Conservation (phyloP, 2,329 filamentous ascomycete species). For the Alternaria viburni region DNA sequence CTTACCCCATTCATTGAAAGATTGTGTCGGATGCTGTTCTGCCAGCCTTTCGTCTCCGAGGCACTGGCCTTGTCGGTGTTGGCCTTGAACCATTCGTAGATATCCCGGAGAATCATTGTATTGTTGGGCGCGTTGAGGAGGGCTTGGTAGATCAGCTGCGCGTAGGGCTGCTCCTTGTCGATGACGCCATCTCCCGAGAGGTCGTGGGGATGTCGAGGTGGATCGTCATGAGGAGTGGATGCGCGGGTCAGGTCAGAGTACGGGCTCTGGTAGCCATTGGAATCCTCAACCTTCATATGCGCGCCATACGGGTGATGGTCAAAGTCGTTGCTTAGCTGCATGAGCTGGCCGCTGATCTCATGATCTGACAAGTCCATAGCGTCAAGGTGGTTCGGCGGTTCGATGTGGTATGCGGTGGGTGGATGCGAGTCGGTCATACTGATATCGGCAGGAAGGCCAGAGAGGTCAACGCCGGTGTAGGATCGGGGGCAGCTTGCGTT, state of each 20-base stretch:
- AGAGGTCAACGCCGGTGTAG: slow-evolving; percentile 23
- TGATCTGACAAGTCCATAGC: slow-evolving; percentile 26
- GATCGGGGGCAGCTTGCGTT: slow-evolving; percentile 31
- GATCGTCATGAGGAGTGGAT: slow-evolving; percentile 30
- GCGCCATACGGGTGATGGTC: slow-evolving; percentile 24
- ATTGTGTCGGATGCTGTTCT: slow-evolving; percentile 95
- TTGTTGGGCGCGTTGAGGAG: slow-evolving; percentile 70
- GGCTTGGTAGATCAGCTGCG: slow-evolving; percentile 78
- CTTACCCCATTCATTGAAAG: slow-evolving; percentile 92
- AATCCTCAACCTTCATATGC: slow-evolving; percentile 25
- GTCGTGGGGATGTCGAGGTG: slow-evolving; percentile 11
- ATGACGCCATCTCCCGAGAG: slow-evolving; percentile 10
- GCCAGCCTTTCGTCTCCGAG: slow-evolving; percentile 72
- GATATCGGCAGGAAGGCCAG: slow-evolving; percentile 18
- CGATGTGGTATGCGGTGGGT: slow-evolving; percentile 39
- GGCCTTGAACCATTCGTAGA: slow-evolving; percentile 87
- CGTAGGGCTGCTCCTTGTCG: slow-evolving; percentile 72
- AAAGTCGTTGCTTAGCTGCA: slow-evolving; percentile 34
- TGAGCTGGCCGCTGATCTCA: slow-evolving; percentile 26
- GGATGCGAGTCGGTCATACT: slow-evolving; percentile 33
- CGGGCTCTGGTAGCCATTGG: slow-evolving; percentile 23
- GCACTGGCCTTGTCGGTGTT: slow-evolving; percentile 78
- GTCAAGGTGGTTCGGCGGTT: slow-evolving; percentile 33
- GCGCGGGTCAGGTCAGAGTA: slow-evolving; percentile 30
- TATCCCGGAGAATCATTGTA: slow-evolving; percentile 80